Evolutionary conservation across 2,329 filamentous ascomycete genomes (phyloP), one percentile per base, ranked within the genome.

Genomic region (Pseudogymnoascus sp.): DNA sequence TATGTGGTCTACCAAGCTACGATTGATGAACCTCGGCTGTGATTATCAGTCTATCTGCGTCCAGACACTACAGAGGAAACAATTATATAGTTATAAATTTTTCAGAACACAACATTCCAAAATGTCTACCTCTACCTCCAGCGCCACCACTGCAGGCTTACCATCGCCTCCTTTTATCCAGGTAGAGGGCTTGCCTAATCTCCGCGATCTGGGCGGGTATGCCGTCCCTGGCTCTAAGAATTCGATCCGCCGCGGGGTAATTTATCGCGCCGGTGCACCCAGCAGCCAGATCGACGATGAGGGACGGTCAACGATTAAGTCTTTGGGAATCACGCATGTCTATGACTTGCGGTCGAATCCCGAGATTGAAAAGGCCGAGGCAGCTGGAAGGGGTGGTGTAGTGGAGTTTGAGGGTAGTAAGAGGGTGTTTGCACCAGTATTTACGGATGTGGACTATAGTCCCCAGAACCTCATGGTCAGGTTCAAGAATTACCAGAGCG

Each of bases 241-340:
- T 60, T 75, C 72, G 60, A 71, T 89, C 64, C 80, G 81, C 27
- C 75, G 75, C 21, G 78, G 79, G 33, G 69, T 85, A 31, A 75
- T 89, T 63, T 92, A 84, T 74, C 86, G 90, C 62, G 85, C 85
- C 58, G 89, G 86, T 2, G 87, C 91, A 66, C 84, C 87, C 13
- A 59, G 59, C 38, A n/a, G 12, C 15, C 10, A 13, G 9, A 59
- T 59, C 33, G 36, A 36, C 17, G 55, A 59, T 4, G 55, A 36
- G 13, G 55, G 55, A 15, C 13, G 15, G 31, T 27, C 17, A 9
- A 39, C 31, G 33, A 38, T 59, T 13, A 59, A 39, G 55, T 21
- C 17, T 15, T 76, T 90, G 61, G 80, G 82, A n/a, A 82, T 93
- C 94, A 80, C 77, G 25, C 78, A 81, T 65, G 80, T 90, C 60